Evolutionary conservation across 1,284 basidiomycete genomes (phyloP).

Genomic region (Paramarasmius palmivorus): DNA sequence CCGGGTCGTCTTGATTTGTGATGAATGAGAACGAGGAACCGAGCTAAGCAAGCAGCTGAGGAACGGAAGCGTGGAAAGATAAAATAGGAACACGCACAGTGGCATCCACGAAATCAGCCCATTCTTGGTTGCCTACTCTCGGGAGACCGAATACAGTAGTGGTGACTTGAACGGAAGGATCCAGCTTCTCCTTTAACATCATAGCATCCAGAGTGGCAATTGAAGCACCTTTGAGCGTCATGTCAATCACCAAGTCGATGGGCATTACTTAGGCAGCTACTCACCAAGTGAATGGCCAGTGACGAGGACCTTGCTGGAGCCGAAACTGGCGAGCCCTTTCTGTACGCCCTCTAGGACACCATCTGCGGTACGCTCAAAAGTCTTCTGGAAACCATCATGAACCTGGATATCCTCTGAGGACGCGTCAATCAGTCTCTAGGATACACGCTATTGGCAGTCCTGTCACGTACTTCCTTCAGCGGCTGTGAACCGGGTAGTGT

Average conservation of each 20-base stretch:
- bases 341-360: slow-evolving; percentile 38
- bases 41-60: slow-evolving; percentile 18
- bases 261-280: background rate
- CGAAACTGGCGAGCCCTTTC: slow-evolving; percentile 31
- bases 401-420: slow-evolving; percentile 28
- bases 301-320: slow-evolving; percentile 37
- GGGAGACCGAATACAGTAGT: slow-evolving; percentile 46
- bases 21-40: slow-evolving; percentile 26
- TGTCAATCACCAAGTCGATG: slow-evolving; percentile 16
- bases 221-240: slow-evolving; percentile 36
- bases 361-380: slow-evolving; percentile 45
- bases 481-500: slow-evolving; percentile 38
- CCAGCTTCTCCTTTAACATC: slow-evolving; percentile 40
- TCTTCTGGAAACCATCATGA: slow-evolving; percentile 46
- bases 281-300: slow-evolving; percentile 41
- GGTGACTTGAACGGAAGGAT: slow-evolving; percentile 32
- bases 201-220: slow-evolving; percentile 44
- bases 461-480: slow-evolving; percentile 22
- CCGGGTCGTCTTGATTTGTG: slow-evolving; percentile 39
- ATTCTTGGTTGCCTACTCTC: slow-evolving; percentile 42
- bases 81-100: slow-evolving; percentile 19
- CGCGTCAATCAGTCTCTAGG: too few relatives aligned
- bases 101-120: slow-evolving; percentile 44
- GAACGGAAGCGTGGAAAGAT: background rate
- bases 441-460: background rate